These are phyloP conservation scores for Aspergillus fijiensis DNA, from an alignment of 2,329 filamentous ascomycete species.

Conservation along the genomic window DNA sequence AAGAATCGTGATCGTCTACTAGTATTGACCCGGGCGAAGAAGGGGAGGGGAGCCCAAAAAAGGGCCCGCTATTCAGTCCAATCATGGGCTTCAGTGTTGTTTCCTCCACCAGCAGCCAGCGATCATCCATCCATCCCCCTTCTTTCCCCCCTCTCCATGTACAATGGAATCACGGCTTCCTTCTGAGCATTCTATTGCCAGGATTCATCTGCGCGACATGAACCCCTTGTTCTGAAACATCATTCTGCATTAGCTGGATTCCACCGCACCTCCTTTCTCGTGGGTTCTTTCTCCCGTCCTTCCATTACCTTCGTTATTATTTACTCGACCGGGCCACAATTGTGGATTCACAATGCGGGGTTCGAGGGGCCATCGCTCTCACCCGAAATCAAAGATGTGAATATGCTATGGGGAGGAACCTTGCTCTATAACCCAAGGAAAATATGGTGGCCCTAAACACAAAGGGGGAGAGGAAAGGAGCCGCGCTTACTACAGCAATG, in stretches of 20 bases:
- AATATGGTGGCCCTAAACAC: background rate
- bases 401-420: background rate
- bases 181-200: conserved; percentile 18
- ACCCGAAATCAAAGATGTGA: background rate
- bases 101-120: background rate
- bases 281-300: conserved; percentile 4
- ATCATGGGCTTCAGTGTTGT: background rate
- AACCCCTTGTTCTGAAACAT: conserved; percentile 26
- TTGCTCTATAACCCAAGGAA: background rate
- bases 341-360: conserved; percentile 27
- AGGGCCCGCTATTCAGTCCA: background rate
- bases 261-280: conserved; percentile 3
- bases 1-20: conserved; percentile 17
- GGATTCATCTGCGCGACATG: conserved; percentile 33
- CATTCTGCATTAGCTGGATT: conserved; percentile 19
- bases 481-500: conserved; percentile 9
- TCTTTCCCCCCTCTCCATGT: background rate
- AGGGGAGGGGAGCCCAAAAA: background rate
- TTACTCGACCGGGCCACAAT: conserved; percentile 1
- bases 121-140: background rate
- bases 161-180: conserved; percentile 5
- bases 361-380: conserved; percentile 15
- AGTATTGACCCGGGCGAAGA: conserved; percentile 13
- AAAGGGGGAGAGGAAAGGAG: background rate
- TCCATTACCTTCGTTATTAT: conserved; percentile 1